Conservation (phyloP, 768 basidiomycete species). For the Lanmaoa rubissima region DNA sequence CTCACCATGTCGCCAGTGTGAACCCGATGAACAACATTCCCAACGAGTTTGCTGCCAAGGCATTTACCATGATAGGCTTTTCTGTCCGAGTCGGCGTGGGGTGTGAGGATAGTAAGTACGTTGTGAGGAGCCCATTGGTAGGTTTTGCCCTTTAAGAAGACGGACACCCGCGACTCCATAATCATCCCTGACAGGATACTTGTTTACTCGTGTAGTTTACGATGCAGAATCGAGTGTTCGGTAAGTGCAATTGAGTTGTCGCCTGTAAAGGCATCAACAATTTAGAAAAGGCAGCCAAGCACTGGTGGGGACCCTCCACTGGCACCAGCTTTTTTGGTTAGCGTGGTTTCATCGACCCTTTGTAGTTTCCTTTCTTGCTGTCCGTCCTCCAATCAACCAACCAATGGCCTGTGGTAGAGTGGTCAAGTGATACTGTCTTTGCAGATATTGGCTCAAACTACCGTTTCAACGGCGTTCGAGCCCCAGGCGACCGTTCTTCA, state of each 20-base stretch:
- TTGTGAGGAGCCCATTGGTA: background rate
- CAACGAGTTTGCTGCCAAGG: background rate
- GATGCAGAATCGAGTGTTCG: background rate
- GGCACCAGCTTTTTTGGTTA: too few species aligned
- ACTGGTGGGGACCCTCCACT: too few species aligned
- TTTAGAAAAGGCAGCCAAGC: too few species aligned
- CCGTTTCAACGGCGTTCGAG: background rate
- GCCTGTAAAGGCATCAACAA: too few species aligned
- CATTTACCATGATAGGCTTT: background rate
- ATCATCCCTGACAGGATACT: background rate
- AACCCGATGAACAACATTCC: constrained; percentile 12
- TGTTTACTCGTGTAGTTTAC: background rate
- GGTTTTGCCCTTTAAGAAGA: background rate
- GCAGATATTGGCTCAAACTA: too few species aligned
- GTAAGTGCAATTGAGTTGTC: too few species aligned
- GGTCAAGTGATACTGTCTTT: too few species aligned
- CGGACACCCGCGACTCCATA: background rate
- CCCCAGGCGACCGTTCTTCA: background rate
- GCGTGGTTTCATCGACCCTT: too few species aligned
- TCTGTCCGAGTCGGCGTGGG: background rate
- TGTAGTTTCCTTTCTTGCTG: too few species aligned
- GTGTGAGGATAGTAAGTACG: background rate
- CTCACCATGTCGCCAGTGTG: constrained; percentile 16
- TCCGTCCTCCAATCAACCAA: too few species aligned
- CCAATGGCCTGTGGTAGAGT: too few species aligned